These are phyloP conservation scores for Fonsecaea erecta DNA, from an alignment of 2,329 filamentous ascomycete species.

Conservation along the genomic window DNA sequence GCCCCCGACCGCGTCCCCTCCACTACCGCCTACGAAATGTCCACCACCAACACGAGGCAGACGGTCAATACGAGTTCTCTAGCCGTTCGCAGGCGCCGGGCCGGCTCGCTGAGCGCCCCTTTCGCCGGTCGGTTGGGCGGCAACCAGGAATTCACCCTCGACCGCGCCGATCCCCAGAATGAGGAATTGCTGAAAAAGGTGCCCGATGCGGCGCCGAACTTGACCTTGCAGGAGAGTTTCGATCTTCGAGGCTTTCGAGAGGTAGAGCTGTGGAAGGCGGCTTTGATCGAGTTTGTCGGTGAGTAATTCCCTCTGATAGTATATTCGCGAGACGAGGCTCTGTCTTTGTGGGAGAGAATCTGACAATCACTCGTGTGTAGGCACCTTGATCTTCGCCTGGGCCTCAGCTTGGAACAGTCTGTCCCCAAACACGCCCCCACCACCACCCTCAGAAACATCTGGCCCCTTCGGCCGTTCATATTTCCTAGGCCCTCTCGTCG, in stretches of 20 bases:
- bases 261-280: constrained; percentile 48
- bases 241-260: constrained; percentile 44
- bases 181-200: constrained; percentile 40
- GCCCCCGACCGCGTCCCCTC: constrained; percentile 9
- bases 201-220: constrained; percentile 51
- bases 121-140: constrained; percentile 47
- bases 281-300: constrained; percentile 49
- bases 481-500: constrained; percentile 43
- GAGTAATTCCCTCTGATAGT: background rate
- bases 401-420: constrained; percentile 34
- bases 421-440: constrained; percentile 25
- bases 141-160: constrained; percentile 45
- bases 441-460: constrained; percentile 25
- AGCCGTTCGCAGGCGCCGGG: background rate
- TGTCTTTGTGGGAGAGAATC: background rate
- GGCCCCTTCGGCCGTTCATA: constrained; percentile 41
- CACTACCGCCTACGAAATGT: constrained; percentile 6
- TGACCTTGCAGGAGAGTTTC: constrained; percentile 46
- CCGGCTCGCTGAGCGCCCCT: constrained; percentile 15
- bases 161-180: constrained; percentile 41
- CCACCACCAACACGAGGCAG: background rate
- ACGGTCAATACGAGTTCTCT: background rate
- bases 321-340: background rate
- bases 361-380: constrained; percentile 1
- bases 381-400: constrained; percentile 39